phyloP scores from a whole-genome alignment of 2,329 filamentous ascomycete species.

The Plectosphaerella cucumerina region DNA sequence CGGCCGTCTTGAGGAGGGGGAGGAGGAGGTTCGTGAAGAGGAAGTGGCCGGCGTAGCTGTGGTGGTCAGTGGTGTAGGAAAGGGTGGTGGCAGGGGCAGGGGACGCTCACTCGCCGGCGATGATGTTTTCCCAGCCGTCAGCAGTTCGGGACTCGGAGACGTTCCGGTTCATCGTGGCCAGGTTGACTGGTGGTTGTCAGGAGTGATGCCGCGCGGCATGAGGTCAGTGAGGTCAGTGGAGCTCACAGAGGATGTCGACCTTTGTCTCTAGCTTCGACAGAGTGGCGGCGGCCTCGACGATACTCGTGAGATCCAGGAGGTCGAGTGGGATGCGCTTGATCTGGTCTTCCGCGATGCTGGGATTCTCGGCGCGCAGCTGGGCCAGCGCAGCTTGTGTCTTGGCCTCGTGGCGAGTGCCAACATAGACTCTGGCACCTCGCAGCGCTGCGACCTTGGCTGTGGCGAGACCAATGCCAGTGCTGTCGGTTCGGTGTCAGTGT shows the following conservation, averaged over 20 bases:
- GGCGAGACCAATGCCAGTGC: slow-evolving; percentile 17
- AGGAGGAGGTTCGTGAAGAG: slow-evolving; percentile 19
- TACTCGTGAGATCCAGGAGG: slow-evolving; percentile 14
- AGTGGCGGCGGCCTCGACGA: slow-evolving; percentile 12
- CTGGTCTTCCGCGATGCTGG: slow-evolving; percentile 3
- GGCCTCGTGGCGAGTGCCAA: slow-evolving; percentile 15
- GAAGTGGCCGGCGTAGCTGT: slow-evolving; percentile 21
- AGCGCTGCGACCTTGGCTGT: slow-evolving; percentile 18
- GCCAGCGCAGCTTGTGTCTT: slow-evolving; percentile 11
- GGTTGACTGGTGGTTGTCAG: slow-evolving; percentile 18
- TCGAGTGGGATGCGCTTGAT: slow-evolving; percentile 18
- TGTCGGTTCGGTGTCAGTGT: background rate
- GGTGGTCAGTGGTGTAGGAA: background rate
- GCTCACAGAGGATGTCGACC: slow-evolving; percentile 20
- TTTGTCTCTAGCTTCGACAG: slow-evolving; percentile 15
- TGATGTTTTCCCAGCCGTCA: slow-evolving; percentile 17
- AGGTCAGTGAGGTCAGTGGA: background rate
- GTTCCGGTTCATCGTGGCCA: slow-evolving; percentile 10
- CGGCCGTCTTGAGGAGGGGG: slow-evolving; percentile 18
- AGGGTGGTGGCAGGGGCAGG: background rate
- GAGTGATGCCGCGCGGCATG: no score
- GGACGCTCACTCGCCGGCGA: slow-evolving; percentile 15
- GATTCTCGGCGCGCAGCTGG: slow-evolving; percentile 6
- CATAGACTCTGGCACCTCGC: slow-evolving; percentile 21
- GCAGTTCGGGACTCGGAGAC: background rate